These are phyloP conservation scores for Mycena sp. DNA, from an alignment of 1,284 basidiomycete genomes.

Conservation along the genomic window DNA sequence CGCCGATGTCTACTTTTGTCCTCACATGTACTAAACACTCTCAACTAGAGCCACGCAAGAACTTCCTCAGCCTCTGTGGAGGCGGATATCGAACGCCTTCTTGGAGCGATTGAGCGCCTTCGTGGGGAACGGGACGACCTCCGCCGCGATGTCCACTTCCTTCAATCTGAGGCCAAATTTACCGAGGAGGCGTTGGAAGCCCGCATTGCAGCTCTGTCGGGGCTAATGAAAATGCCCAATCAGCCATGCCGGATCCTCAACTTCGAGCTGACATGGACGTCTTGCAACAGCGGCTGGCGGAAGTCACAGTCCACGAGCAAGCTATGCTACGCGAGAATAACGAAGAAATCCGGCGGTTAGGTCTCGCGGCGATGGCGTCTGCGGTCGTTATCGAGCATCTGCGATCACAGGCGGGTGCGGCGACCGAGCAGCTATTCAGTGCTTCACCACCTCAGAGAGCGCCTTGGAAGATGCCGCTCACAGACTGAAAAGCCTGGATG, in stretches of 20 bases:
- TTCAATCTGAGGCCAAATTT: constrained; percentile 76
- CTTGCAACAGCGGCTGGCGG: constrained; percentile 37
- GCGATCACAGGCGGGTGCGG: constrained; percentile 25
- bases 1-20: too few relatives aligned
- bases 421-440: constrained; percentile 12
- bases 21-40: too few relatives aligned
- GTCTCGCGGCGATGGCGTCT: constrained; percentile 42
- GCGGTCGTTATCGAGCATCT: constrained; percentile 49
- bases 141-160: constrained; percentile 73
- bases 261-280: constrained; percentile 34
- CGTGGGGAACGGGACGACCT: constrained; percentile 76
- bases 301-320: constrained; percentile 42
- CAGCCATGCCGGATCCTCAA: constrained; percentile 3
- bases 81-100: constrained; percentile 59
- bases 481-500: constrained; percentile 30
- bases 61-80: constrained; percentile 33
- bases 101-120: constrained; percentile 71
- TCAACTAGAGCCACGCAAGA: neutral
- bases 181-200: constrained; percentile 67
- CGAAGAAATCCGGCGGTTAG: constrained; percentile 43
- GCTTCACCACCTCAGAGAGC: constrained; percentile 20
- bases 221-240: neutral
- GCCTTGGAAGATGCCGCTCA: constrained; percentile 3
- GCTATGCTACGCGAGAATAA: constrained; percentile 34
- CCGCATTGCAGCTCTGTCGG: constrained; percentile 47